Evolutionary conservation across 208 protist genomes (phyloP).

Genomic region (Leishmania arabica): DNA sequence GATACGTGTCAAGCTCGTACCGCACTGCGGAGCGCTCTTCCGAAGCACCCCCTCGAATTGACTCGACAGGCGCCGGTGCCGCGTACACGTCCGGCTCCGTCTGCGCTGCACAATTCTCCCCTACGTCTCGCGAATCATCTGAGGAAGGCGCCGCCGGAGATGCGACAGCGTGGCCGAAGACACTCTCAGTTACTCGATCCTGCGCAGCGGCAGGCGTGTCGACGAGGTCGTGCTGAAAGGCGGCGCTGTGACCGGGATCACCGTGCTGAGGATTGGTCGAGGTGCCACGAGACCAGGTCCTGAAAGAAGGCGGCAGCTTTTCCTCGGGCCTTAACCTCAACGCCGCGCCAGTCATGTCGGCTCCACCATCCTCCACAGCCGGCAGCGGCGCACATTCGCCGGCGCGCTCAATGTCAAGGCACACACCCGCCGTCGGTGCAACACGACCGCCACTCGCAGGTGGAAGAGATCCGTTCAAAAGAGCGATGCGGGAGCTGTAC

Average conservation of each 20-base stretch:
- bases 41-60: slow-evolving; percentile 14
- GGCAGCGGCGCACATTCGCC: neutral
- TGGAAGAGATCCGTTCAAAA: slow-evolving; percentile 7
- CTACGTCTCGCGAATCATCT: neutral
- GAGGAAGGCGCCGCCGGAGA: neutral
- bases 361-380: neutral
- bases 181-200: neutral
- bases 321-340: neutral
- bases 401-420: neutral
- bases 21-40: slow-evolving; percentile 23
- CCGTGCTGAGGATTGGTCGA: neutral
- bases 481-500: slow-evolving; percentile 49
- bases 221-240: slow-evolving; percentile 2
- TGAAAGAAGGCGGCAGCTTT: neutral
- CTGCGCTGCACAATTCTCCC: neutral
- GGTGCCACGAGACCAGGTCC: neutral
- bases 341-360: neutral
- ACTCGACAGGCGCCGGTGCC: slow-evolving; percentile 2
- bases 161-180: neutral
- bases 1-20: slow-evolving; percentile 64
- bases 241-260: neutral
- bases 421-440: too few species aligned
- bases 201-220: slow-evolving; percentile 6
- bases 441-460: neutral
- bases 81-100: neutral